Evolutionary conservation across 805 yeast species (phyloP).

Genomic region (Metschnikowia continentalis): DNA sequence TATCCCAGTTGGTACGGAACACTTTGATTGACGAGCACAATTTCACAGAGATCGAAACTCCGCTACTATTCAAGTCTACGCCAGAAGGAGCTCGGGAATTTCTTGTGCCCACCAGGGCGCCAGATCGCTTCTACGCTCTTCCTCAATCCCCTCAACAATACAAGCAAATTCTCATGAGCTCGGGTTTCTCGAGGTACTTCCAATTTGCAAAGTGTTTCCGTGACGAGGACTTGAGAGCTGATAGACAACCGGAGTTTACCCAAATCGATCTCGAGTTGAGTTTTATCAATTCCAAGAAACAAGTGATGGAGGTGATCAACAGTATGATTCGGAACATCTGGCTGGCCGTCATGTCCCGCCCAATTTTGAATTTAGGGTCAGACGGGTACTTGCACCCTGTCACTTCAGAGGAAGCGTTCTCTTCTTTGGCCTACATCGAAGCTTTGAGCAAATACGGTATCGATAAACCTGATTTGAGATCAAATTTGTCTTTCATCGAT

Average conservation of each 20-base stretch:
- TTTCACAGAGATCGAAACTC: conserved; percentile 89
- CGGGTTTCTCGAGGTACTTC: conserved; percentile 81
- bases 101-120: conserved; percentile 80
- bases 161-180: conserved; percentile 90
- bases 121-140: conserved; percentile 68
- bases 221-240: conserved; percentile 92
- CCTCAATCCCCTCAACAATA: conserved; percentile 99
- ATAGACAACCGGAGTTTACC: conserved; percentile 96
- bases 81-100: conserved; percentile 98
- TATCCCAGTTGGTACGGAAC: conserved; percentile 45
- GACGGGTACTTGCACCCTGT: conserved; percentile 26
- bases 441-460: conserved; percentile 78
- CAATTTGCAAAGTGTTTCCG: conserved; percentile 94
- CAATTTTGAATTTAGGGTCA: conserved; percentile 34
- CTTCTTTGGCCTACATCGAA: conserved; percentile 56
- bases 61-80: conserved; percentile 86
- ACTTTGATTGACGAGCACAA: conserved; percentile 32
- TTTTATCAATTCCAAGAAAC: conserved; percentile 62
- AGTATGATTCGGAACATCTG: conserved; percentile 53
- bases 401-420: conserved; percentile 13
- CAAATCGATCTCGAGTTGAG: conserved; percentile 96
- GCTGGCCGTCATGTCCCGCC: conserved; percentile 41
- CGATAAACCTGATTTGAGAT: conserved; percentile 91
- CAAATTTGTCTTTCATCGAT: conserved; percentile 46
- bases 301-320: conserved; percentile 63